phyloP scores from a whole-genome alignment of 1,284 basidiomycete species.

The Ustilago sp. region DNA sequence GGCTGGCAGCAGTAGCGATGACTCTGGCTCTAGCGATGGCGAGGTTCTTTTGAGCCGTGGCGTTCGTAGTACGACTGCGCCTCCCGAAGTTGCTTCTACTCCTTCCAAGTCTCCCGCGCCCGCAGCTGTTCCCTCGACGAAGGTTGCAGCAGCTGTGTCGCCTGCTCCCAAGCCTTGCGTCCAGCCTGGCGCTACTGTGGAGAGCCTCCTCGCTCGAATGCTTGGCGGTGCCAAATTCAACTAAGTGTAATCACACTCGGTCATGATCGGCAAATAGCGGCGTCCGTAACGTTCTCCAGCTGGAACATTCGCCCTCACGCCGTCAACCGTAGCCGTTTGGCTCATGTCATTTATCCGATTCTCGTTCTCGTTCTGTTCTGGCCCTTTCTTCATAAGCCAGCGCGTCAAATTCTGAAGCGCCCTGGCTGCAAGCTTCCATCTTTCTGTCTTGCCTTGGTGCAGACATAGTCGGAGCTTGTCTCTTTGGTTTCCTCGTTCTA shows the following conservation, averaged over 20 bases:
- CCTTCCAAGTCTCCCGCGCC: constrained; percentile 37
- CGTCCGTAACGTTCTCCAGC: background rate
- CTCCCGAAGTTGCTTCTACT: constrained; percentile 37
- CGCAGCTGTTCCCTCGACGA: constrained; percentile 15
- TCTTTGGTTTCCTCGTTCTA: constrained; percentile 6
- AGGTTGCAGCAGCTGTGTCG: constrained; percentile 25
- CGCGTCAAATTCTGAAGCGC: constrained; percentile 59
- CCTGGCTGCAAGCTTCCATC: constrained; percentile 36
- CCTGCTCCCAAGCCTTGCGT: constrained; percentile 33
- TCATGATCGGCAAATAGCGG: background rate
- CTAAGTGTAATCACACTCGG: background rate
- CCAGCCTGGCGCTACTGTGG: constrained; percentile 53
- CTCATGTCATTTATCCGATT: background rate
- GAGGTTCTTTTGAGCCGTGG: constrained; percentile 40
- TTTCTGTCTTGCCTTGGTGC: background rate
- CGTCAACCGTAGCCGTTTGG: background rate
- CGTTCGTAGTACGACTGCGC: constrained; percentile 51
- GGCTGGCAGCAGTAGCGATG: constrained; percentile 37
- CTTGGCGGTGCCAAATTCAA: constrained; percentile 43
- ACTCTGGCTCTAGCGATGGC: constrained; percentile 43
- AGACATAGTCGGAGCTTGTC: constrained; percentile 15
- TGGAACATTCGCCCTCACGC: background rate
- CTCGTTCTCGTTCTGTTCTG: background rate
- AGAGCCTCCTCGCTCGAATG: constrained; percentile 58
- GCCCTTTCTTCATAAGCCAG: constrained; percentile 22